phyloP scores from a whole-genome alignment of 208 protist genomes.

The Crithidia mellificae region DNA sequence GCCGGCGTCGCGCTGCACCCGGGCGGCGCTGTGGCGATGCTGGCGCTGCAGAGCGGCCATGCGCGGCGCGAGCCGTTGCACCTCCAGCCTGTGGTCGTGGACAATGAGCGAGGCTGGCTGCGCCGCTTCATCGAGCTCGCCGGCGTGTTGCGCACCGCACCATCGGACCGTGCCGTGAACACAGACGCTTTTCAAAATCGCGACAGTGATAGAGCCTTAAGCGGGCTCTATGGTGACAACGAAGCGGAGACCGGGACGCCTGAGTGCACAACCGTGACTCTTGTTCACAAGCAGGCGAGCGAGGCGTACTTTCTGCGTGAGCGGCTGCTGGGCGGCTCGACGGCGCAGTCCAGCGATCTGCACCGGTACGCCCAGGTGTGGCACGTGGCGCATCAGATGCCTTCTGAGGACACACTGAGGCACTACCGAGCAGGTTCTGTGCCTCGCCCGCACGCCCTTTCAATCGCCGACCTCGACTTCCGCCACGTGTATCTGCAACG shows the following conservation, averaged over 20 bases:
- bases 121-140: constrained; percentile 22
- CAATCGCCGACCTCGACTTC: constrained; percentile 27
- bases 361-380: constrained; percentile 17
- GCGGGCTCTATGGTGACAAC: not conserved
- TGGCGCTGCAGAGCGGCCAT: constrained; percentile 45
- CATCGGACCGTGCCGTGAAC: no score
- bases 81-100: constrained; percentile 41
- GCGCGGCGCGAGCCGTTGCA: constrained; percentile 35
- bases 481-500: constrained; percentile 45
- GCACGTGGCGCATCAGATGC: constrained; percentile 11
- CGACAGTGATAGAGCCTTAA: not conserved
- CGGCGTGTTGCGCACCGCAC: not conserved
- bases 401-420: constrained; percentile 14
- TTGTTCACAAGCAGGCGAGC: constrained; percentile 11
- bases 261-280: no score
- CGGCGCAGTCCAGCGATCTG: constrained; percentile 15
- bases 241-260: no score
- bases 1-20: constrained; percentile 66
- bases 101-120: constrained; percentile 20
- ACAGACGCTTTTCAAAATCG: no score
- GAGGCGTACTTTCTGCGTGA: constrained; percentile 25
- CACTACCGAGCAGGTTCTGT: not conserved
- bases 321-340: constrained; percentile 18
- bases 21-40: constrained; percentile 47
- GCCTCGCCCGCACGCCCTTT: no score